Evolutionary conservation across 2,329 filamentous ascomycete species (phyloP), one percentile per base, ranked within the genome.

Genomic region (Herpomyces periplanetae): DNA sequence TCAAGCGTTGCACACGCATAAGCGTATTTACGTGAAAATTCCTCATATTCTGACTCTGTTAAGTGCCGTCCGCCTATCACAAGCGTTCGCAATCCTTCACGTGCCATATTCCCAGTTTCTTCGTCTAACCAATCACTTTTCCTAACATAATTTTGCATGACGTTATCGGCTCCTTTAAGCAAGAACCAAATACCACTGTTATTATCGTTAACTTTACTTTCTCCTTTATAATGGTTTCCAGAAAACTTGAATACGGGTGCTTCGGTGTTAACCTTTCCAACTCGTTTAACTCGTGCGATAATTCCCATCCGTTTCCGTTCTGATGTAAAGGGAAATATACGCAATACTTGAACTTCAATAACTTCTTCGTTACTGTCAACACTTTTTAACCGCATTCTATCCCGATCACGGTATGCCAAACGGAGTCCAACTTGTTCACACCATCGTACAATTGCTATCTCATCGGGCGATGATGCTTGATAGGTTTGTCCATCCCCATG

Each of bases 271-370:
- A n/a, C n/a, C n/a, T n/a, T n/a, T 2, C 34, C 33, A 8, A 33
- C 17, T 5, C 28, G 34, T 11, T 59, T 47, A 31, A 91, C 88
- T 28, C 73, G 63, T 9, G 88, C 68, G 24, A 96, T 61, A 23
- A 96, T 75, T 5, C 84, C 80, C 80, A 96, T 96, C 20, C 80
- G 58, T 40, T 96, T 96, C 27, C 75, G 75, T 27, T 91, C 80
- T 0, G 73, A 88, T 0, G 80, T 96, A 35, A 96, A 96, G 0
- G 84, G 84, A 30, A 96, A 96, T 2, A 91, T 58, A 17, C 91
- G 75, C 3, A 91, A 47, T 18, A 96, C 84, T 21, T 61, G 58
- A 11, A 85, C 75, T 10, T 60, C 60, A 11, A 96, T 68, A 3
- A 80, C 63, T 1, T 54, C 43, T 19, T 60, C 52, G 9, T 62